Conservation (phyloP, 2,329 filamentous ascomycete genomes). For the Cladosporium phlei region DNA sequence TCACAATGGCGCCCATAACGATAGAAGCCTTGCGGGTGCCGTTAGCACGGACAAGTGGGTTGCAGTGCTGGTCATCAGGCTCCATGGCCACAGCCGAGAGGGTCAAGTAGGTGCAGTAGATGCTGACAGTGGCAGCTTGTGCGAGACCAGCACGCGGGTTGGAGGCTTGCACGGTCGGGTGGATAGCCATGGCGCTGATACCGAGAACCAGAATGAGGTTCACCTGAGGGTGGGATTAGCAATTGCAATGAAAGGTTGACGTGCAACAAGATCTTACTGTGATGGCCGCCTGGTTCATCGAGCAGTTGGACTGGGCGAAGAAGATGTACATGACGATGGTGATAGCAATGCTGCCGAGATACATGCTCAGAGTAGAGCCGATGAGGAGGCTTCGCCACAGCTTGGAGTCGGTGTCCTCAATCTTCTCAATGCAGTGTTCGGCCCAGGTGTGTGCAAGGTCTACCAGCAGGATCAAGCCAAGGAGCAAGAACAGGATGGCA, state of each 20-base stretch:
- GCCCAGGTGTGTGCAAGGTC: constrained; percentile 97
- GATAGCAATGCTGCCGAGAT: constrained; percentile 83
- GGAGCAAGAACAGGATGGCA: constrained; percentile 87
- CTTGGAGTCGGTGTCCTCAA: constrained; percentile 80
- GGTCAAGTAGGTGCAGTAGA: constrained; percentile 98
- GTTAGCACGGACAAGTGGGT: constrained; percentile 79
- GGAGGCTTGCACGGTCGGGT: constrained; percentile 82
- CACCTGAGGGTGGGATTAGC: constrained; percentile 43
- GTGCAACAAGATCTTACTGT: constrained; percentile 48
- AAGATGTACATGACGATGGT: constrained; percentile 96
- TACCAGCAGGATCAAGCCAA: constrained; percentile 86
- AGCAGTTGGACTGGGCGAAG: constrained; percentile 75
- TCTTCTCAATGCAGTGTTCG: constrained; percentile 89
- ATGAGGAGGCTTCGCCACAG: constrained; percentile 84
- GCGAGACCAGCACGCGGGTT: constrained; percentile 92
- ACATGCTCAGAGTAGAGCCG: constrained; percentile 91
- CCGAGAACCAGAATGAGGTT: constrained; percentile 80
- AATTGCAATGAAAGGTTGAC: neutral
- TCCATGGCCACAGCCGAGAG: constrained; percentile 99
- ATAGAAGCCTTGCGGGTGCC: constrained; percentile 87
- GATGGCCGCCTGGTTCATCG: constrained; percentile 96
- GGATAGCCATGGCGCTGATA: constrained; percentile 79
- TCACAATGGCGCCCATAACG: constrained; percentile 88
- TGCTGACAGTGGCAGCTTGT: constrained; percentile 94
- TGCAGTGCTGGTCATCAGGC: constrained; percentile 89